These are phyloP conservation scores for Cyclotella cryptica DNA, from an alignment of 108 stramenopile genomes.

Conservation along the genomic window DNA sequence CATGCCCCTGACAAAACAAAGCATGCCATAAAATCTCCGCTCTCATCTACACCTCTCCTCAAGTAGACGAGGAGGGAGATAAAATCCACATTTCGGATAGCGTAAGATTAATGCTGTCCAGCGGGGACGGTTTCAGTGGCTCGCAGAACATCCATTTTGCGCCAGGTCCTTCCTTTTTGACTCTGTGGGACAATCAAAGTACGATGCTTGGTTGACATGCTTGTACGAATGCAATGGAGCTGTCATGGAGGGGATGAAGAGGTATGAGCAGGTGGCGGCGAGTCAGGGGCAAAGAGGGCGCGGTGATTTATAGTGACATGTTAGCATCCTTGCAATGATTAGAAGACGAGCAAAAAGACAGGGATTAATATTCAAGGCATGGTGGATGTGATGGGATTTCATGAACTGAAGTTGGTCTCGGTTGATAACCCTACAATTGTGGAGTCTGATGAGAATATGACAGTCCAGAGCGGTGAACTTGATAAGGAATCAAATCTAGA, in stretches of 20 bases:
- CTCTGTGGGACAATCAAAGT: conserved; percentile 53
- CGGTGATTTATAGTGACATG: conserved; percentile 21
- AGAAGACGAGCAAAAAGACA: neutral
- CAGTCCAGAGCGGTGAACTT: neutral
- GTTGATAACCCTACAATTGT: conserved; percentile 58
- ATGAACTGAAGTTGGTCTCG: conserved; percentile 66
- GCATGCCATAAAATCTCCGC: conserved; percentile 13
- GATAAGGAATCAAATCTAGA: conserved; percentile 1
- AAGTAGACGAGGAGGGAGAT: conserved; percentile 9
- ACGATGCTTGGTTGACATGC: conserved; percentile 42
- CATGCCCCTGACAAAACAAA: neutral
- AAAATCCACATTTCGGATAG: conserved; percentile 18
- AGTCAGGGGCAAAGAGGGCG: conserved; percentile 19
- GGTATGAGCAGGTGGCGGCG: conserved; percentile 29
- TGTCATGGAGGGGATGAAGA: conserved; percentile 28
- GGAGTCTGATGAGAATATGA: neutral
- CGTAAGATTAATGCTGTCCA: conserved; percentile 19
- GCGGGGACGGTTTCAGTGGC: too few relatives aligned
- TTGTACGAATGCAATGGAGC: conserved; percentile 13
- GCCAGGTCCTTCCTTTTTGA: conserved; percentile 48
- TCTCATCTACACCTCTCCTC: conserved; percentile 8
- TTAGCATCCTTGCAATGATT: conserved; percentile 22
- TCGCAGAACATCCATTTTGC: neutral
- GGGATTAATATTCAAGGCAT: conserved; percentile 83
- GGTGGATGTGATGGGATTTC: conserved; percentile 67